phyloP scores from a whole-genome alignment of 2,329 filamentous ascomycete species.

The Colletotrichum euphorbiae region DNA sequence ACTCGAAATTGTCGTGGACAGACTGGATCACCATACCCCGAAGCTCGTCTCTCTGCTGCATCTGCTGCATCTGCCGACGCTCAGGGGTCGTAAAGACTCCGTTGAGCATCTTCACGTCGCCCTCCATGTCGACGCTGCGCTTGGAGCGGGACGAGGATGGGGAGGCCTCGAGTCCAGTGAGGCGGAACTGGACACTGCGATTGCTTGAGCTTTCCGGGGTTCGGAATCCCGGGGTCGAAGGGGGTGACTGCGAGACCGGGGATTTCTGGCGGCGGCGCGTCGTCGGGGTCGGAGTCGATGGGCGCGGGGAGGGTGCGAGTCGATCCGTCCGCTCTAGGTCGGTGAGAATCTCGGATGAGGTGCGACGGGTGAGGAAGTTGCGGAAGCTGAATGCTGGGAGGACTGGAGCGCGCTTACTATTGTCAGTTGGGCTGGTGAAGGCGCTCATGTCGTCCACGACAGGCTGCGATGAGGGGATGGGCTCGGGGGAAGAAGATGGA shows the following conservation, averaged over 20 bases:
- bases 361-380: background rate
- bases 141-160: constrained; percentile 8
- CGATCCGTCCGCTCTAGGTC: background rate
- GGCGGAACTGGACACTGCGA: background rate
- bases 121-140: constrained; percentile 16
- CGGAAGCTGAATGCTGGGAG: constrained; percentile 7
- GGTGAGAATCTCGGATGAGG: constrained; percentile 13
- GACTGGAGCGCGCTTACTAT: background rate
- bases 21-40: background rate
- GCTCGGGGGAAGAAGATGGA: too few species aligned
- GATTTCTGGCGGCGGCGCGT: background rate
- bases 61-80: background rate
- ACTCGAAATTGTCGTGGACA: background rate
- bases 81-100: constrained; percentile 1
- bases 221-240: background rate
- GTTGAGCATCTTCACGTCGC: constrained; percentile 26
- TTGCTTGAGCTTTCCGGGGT: background rate
- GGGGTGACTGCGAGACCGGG: background rate
- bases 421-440: too few species aligned
- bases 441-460: too few species aligned
- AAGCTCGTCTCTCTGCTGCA: background rate
- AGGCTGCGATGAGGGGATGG: too few species aligned
- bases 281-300: background rate
- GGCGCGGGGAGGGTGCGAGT: background rate
- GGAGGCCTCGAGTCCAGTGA: background rate